Conservation (phyloP, 495 filamentous ascomycete species). For the Trichoderma reesei region DNA sequence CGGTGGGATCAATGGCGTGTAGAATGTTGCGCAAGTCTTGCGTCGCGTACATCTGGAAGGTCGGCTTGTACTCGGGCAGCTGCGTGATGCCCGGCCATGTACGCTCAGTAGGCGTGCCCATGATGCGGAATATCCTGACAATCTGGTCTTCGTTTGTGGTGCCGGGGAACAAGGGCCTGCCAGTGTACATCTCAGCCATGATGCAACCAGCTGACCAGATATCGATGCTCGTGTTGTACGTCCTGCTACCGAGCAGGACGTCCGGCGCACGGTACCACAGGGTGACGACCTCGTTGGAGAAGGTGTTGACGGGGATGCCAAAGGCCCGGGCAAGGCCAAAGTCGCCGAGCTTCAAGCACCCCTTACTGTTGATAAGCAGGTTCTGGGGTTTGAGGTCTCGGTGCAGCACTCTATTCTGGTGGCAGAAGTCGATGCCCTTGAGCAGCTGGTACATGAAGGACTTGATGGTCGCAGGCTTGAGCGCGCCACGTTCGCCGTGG, state of each 20-base stretch:
- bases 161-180: conserved; percentile 83
- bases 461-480: conserved; percentile 82
- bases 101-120: conserved; percentile 88
- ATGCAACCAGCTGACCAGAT: conserved; percentile 98
- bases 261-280: conserved; percentile 95
- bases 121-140: conserved; percentile 89
- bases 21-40: conserved; percentile 78
- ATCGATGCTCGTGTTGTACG: conserved; percentile 95
- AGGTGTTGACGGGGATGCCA: conserved; percentile 95
- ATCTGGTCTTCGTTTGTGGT: conserved; percentile 96
- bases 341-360: conserved; percentile 86
- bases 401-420: conserved; percentile 90
- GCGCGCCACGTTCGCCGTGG: conserved; percentile 67
- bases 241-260: conserved; percentile 79
- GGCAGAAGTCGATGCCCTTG: conserved; percentile 90
- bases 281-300: conserved; percentile 95
- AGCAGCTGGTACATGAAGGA: conserved; percentile 96
- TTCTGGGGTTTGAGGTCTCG: conserved; percentile 97
- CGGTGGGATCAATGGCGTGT: conserved; percentile 77
- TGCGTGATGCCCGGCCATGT: conserved; percentile 85
- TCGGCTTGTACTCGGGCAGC: conserved; percentile 90
- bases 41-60: conserved; percentile 90
- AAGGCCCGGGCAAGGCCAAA: conserved; percentile 90
- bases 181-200: conserved; percentile 98
- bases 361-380: conserved; percentile 86